These are phyloP conservation scores for Pythium myriotylum DNA, from an alignment of 352 stramenopile species.

Conservation along the genomic window DNA sequence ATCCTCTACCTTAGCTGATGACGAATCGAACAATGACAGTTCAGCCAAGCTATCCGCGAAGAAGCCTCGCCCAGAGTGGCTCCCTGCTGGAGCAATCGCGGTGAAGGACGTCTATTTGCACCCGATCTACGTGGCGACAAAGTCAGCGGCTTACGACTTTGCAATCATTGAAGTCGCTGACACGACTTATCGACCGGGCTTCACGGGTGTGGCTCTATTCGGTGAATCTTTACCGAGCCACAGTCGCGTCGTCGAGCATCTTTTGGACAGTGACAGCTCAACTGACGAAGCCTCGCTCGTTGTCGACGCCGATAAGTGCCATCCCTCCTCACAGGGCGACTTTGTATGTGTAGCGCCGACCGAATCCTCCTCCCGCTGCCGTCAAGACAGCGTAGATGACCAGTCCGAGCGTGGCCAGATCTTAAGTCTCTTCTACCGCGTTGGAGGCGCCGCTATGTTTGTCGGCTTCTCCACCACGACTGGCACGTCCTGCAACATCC, in stretches of 20 bases:
- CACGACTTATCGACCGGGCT: neutral
- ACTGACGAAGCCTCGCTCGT: constrained; percentile 7
- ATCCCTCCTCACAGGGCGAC: neutral
- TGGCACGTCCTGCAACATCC: neutral
- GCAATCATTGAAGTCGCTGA: constrained; percentile 19
- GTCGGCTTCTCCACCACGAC: constrained; percentile 15
- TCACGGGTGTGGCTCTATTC: constrained; percentile 1
- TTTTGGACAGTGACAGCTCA: neutral
- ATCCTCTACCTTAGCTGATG: neutral
- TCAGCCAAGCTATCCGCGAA: neutral
- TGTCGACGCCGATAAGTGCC: constrained; percentile 8
- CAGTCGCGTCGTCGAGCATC: constrained; percentile 19
- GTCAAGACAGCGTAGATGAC: neutral
- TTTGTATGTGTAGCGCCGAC: constrained; percentile 12
- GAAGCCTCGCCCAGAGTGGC: neutral
- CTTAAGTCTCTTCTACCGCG: constrained; percentile 17
- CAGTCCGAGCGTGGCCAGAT: neutral
- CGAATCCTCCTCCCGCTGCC: neutral
- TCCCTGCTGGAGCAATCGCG: neutral
- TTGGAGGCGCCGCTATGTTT: constrained; percentile 9
- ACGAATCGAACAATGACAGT: neutral
- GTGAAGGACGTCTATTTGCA: constrained; percentile 8
- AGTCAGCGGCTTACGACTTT: constrained; percentile 15
- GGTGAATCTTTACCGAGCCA: neutral
- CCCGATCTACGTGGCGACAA: constrained; percentile 7